These are phyloP conservation scores for Xylaria castorea DNA, from an alignment of 495 filamentous ascomycete species.

Conservation along the genomic window DNA sequence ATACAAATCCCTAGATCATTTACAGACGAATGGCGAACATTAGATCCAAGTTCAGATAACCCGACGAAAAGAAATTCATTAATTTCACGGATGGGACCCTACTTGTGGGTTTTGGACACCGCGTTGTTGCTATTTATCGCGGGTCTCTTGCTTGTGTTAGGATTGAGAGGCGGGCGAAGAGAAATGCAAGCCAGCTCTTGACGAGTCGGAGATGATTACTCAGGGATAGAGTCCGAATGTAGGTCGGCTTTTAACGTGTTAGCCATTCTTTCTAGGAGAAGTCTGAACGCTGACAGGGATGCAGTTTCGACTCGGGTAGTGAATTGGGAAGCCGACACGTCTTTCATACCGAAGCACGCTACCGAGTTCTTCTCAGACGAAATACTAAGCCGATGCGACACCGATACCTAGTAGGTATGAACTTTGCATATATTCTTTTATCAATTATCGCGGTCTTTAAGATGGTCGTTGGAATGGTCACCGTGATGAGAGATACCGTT, in stretches of 20 bases:
- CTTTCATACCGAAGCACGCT: not conserved
- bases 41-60: not conserved
- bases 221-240: not conserved
- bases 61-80: not conserved
- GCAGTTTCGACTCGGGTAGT: not conserved
- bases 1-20: not conserved
- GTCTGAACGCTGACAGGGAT: not conserved
- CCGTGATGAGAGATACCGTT: not conserved
- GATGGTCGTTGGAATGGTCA: not conserved
- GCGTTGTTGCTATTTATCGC: not conserved
- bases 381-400: not conserved
- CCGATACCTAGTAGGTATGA: not conserved
- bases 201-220: not conserved
- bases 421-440: not conserved
- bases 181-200: not conserved
- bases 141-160: not conserved
- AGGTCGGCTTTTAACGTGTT: not conserved
- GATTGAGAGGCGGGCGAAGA: not conserved
- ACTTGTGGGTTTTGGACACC: not conserved
- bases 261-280: not conserved
- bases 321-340: not conserved
- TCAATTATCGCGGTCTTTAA: not conserved
- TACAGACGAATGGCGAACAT: not conserved
- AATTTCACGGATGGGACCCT: not conserved
- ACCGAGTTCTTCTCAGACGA: conserved; percentile 1